A percentile compares a stretch with the other conserved stretches of the same genome.
Evolutionary conservation across 768 basidiomycete species (phyloP).

Genomic region (Naganishia randhawae): DNA sequence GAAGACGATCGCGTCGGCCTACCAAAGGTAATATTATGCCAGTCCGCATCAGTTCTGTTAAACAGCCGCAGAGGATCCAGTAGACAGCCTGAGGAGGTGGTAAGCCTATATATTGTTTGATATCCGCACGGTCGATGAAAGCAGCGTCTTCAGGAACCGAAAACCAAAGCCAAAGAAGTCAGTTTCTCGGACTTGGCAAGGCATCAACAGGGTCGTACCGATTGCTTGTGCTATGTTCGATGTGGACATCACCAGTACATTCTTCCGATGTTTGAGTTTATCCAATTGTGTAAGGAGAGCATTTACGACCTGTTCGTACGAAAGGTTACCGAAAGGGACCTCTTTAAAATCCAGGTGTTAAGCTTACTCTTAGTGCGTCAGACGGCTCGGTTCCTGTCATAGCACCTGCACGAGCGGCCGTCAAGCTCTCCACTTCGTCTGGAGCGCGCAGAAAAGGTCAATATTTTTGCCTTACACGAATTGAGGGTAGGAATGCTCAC

Average conservation of each 20-base stretch:
- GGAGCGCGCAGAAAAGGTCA: background rate
- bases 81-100: constrained; percentile 89
- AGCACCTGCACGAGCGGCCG: constrained; percentile 87
- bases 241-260: constrained; percentile 92
- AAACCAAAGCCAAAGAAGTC: background rate
- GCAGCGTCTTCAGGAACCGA: constrained; percentile 65
- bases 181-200: background rate
- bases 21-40: constrained; percentile 67
- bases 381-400: constrained; percentile 94
- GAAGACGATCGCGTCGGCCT: constrained; percentile 39
- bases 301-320: constrained; percentile 75
- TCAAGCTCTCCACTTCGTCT: constrained; percentile 97
- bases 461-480: background rate
- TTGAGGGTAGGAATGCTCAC: constrained; percentile 51
- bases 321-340: background rate
- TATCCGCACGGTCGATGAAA: constrained; percentile 94
- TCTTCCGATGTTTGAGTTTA: constrained; percentile 86
- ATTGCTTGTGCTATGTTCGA: constrained; percentile 93
- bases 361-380: constrained; percentile 77
- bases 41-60: constrained; percentile 71
- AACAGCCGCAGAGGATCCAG: constrained; percentile 78
- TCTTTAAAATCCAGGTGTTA: background rate
- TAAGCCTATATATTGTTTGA: constrained; percentile 87
- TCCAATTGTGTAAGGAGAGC: constrained; percentile 94
- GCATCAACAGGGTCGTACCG: constrained; percentile 56